Evolutionary conservation across 2,329 filamentous ascomycete genomes (phyloP).

Genomic region (Arthrinium phaeospermum): DNA sequence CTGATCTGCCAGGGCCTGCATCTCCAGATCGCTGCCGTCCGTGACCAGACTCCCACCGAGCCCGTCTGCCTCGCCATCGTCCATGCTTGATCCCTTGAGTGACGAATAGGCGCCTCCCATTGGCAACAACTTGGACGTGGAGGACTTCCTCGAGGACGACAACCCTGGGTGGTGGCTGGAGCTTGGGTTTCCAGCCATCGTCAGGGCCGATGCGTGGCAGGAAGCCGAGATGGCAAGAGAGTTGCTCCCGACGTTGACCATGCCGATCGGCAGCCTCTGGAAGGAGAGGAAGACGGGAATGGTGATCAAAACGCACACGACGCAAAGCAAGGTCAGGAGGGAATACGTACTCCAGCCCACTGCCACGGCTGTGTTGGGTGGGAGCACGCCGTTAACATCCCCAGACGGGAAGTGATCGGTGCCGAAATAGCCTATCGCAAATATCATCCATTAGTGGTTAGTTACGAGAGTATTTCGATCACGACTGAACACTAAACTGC

Average conservation of each 20-base stretch:
- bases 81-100: background rate
- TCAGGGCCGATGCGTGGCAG: slow-evolving; percentile 29
- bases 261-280: slow-evolving; percentile 27
- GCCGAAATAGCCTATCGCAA: background rate
- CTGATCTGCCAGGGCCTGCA: background rate
- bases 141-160: background rate
- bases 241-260: slow-evolving; percentile 29
- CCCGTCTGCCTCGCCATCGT: too few species aligned
- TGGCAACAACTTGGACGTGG: background rate
- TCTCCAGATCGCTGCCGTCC: background rate
- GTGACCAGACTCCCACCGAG: too few species aligned
- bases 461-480: background rate
- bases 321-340: background rate
- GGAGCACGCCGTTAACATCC: background rate
- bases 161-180: background rate
- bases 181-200: background rate
- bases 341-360: background rate
- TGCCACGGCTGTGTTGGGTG: background rate
- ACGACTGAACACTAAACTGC: too few species aligned
- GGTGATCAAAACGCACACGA: background rate
- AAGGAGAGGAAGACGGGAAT: slow-evolving; percentile 26
- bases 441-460: background rate
- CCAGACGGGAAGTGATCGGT: background rate
- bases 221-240: slow-evolving; percentile 32
- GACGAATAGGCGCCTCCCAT: background rate